Base-by-base conservation (phyloP, 305 asterid genomes). In the Fraxinus greggii region DNA sequence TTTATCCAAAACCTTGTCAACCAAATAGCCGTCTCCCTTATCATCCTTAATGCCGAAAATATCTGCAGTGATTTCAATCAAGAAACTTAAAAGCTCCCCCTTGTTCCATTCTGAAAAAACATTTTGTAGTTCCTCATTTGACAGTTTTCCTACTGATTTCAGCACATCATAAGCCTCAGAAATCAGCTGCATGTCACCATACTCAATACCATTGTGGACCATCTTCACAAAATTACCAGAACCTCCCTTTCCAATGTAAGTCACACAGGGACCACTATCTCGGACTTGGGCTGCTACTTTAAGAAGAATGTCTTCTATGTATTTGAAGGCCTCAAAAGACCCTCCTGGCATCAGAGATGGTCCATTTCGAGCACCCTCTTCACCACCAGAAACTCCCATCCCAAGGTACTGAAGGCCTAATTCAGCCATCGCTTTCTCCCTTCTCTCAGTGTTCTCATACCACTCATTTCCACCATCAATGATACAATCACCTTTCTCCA, bases 141-240 rank as follows among this genome's bases (percentile, higher is more conserved):
- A 88, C 42, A 95, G 90, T 87, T 94, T 93, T 10, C 99, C 98
- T 0, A 92, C 98, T 0, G 98, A 92, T 89, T 91, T 94, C 75
- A 95, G 88, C 56, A 95, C 99, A 5, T 94, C 99, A 5, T 94
- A 95, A 21, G 97, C 99, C 89, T 95, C 99, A 0, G 99, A 87
- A 69, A 95, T 95, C 79, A 94, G 90, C 88, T 95, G 99, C 99
- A 95, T 94, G 80, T 95, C 98, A 24, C 99, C 99, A n/a, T 95
- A 95, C 80, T 95, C 98, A 15, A 95, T 95, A 80, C 99, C 99
- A 48, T 95, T 94, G 77, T 95, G 99, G 13, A 95, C 80, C 99
- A 95, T 95, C 90, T 95, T 95, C 13, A 95, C 99, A 51, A 95
- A 95, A 85, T 95, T 94, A 0, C 98, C 97, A 0, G 98, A 88